A percentile compares a stretch with the other conserved stretches of the same genome.
Evolutionary conservation across 164 flowering plant genomes (phyloP).

Genomic region (Brasenia schreberi): DNA sequence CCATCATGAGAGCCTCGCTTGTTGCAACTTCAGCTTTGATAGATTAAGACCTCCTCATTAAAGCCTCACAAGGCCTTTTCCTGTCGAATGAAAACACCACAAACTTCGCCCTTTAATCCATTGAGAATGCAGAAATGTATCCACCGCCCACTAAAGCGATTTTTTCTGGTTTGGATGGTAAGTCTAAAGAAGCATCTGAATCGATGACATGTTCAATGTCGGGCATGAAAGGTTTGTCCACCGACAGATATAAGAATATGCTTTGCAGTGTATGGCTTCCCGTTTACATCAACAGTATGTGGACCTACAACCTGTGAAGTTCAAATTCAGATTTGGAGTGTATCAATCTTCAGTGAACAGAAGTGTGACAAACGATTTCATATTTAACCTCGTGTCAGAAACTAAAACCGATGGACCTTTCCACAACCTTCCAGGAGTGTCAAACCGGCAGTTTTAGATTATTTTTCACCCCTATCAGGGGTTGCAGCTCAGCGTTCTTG

Average conservation of each 20-base stretch:
- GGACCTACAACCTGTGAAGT: no score
- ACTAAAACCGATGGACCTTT: no score
- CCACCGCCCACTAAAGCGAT: conserved; percentile 98
- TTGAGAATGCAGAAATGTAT: conserved; percentile 91
- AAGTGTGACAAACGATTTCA: no score
- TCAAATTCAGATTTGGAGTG: no score
- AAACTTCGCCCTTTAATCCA: conserved; percentile 72
- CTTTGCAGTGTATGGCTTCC: conserved; percentile 71
- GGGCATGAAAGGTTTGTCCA: conserved; percentile 86
- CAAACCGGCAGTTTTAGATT: no score
- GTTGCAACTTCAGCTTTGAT: conserved; percentile 14
- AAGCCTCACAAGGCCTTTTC: no score
- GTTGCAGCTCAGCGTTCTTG: no score
- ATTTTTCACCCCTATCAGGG: no score
- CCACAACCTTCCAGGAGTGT: no score
- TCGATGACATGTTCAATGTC: conserved; percentile 87
- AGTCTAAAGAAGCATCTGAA: conserved; percentile 96
- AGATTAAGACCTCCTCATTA: conserved; percentile 74
- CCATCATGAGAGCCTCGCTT: conserved; percentile 78
- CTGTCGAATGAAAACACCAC: no score
- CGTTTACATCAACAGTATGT: conserved; percentile 89
- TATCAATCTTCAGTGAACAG: no score
- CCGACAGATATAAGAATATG: conserved; percentile 90
- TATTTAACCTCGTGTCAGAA: no score
- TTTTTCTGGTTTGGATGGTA: conserved; percentile 70